Base-by-base conservation (phyloP, 208 protist genomes). In the Blechomonas ayalai region DNA sequence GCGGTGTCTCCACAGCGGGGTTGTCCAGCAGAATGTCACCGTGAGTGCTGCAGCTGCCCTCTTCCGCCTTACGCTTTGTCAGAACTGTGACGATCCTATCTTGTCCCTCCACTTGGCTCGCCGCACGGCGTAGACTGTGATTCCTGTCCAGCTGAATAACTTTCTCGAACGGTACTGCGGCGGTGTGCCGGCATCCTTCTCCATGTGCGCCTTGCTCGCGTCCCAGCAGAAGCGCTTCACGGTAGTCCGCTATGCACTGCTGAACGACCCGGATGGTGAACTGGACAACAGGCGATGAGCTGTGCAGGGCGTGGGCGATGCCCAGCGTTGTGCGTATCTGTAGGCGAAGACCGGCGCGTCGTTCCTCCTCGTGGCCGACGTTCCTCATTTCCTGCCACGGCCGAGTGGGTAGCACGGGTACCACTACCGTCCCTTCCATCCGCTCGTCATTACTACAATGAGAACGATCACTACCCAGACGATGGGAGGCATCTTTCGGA, bases 251-350 rank as follows among this genome's bases (percentile, higher is more conserved):
- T 12, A 85, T 40, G 24, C 75, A 73, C 54, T 82, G 63, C 15
- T 62, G 67, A 13, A 82, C 69, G 34, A 80, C 49, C 39, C 32
- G 19, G 19, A 62, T 71, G 4, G 67, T 45, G 29, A 67, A 38
- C 36, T 56, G 49, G 9, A 45, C 49, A 9, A 60, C 48, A 4
- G 57, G 52, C 22, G 56, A 15, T 57, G 59, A 8, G n/a, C 39
- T 34, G 54, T 66, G 59, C 10, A 88, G 44, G 2, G 64, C 59
- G 54, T 79, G 65, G 10, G 64, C 54, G 12, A 67, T 35, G 57
- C 61, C 62, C 38, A 66, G 67, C 44, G 77, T 82, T 13, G 73
- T 73, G 19, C 65, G 58, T 37, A 88, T 60, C 51, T 61, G 55
- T 19, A 76, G 66, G 32, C 62, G 59, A 0, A 88, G 44, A 8